Percentiles rank a stretch among this genome's conserved stretches.
These are phyloP conservation scores for Taiozyma sp. DNA, from an alignment of 1,139 yeast species.

Conservation along the genomic window DNA sequence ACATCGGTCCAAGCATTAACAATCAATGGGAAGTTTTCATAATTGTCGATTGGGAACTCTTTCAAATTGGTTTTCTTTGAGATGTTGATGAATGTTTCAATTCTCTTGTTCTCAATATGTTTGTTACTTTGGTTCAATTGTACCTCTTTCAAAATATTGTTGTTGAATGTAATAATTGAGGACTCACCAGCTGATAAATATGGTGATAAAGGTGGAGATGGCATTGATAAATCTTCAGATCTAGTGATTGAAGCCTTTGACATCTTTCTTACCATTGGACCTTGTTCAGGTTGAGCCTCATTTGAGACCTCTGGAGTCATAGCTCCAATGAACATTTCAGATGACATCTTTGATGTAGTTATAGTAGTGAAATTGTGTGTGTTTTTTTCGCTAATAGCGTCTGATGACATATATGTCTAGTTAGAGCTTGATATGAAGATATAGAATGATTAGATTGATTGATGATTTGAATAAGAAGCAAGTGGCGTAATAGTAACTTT, in stretches of 20 bases:
- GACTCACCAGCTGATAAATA: conserved; percentile 30
- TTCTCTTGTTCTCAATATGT: conserved; percentile 7
- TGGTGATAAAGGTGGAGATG: conserved; percentile 69
- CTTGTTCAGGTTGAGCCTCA: conserved; percentile 5
- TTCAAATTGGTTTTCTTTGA: conserved; percentile 10
- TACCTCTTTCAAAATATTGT: neutral
- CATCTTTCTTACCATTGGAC: conserved; percentile 19
- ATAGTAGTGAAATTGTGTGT: neutral
- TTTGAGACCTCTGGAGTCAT: conserved; percentile 23
- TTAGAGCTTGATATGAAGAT: neutral
- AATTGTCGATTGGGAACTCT: conserved; percentile 45
- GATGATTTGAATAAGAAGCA: neutral
- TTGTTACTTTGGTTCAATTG: conserved; percentile 3
- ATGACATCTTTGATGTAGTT: conserved; percentile 1
- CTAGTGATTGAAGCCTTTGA: conserved; percentile 21
- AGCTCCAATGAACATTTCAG: conserved; percentile 14
- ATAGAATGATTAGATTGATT: neutral
- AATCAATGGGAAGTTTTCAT: conserved; percentile 41
- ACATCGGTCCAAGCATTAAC: conserved; percentile 49
- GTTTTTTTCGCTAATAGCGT: neutral
- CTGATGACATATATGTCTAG: neutral
- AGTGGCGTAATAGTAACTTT: neutral
- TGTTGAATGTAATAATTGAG: conserved; percentile 1
- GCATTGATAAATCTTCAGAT: conserved; percentile 33
- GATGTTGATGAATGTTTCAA: conserved; percentile 23